Evolutionary conservation across 768 basidiomycete species (phyloP).

Genomic region (Naganishia onofrii): DNA sequence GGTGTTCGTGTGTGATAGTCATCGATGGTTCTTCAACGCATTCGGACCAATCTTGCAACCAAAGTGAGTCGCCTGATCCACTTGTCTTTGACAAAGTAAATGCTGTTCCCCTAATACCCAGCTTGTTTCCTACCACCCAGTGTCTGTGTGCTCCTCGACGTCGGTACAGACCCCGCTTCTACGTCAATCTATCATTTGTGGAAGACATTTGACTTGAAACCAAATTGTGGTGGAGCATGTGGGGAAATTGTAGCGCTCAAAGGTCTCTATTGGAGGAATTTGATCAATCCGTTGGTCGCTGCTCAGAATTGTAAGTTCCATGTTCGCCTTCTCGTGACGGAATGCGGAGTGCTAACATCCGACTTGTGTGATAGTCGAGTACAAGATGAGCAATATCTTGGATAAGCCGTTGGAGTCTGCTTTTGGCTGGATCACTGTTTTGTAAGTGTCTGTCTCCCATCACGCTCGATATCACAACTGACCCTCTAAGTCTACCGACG

Average conservation of each 20-base stretch:
- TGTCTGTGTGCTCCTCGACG: constrained; percentile 89
- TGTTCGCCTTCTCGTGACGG: neutral
- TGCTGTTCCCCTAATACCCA: neutral
- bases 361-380: constrained; percentile 29
- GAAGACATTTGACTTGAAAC: constrained; percentile 74
- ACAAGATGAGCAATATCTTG: constrained; percentile 68
- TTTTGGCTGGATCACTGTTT: constrained; percentile 73
- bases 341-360: neutral
- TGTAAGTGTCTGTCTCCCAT: constrained; percentile 53
- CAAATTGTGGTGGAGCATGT: constrained; percentile 87
- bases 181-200: constrained; percentile 90
- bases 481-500: neutral
- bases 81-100: no score
- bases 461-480: constrained; percentile 1
- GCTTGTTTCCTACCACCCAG: constrained; percentile 58
- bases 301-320: constrained; percentile 94
- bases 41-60: constrained; percentile 45
- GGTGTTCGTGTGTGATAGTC: constrained; percentile 50
- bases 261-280: constrained; percentile 76
- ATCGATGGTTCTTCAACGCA: constrained; percentile 76
- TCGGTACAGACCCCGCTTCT: constrained; percentile 83
- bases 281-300: constrained; percentile 82
- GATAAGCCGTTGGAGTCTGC: constrained; percentile 71
- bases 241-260: constrained; percentile 95
- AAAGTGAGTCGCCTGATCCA: constrained; percentile 37